Conservation (phyloP, 257 asterid species). For the Parsonsia alboflavescens region DNA sequence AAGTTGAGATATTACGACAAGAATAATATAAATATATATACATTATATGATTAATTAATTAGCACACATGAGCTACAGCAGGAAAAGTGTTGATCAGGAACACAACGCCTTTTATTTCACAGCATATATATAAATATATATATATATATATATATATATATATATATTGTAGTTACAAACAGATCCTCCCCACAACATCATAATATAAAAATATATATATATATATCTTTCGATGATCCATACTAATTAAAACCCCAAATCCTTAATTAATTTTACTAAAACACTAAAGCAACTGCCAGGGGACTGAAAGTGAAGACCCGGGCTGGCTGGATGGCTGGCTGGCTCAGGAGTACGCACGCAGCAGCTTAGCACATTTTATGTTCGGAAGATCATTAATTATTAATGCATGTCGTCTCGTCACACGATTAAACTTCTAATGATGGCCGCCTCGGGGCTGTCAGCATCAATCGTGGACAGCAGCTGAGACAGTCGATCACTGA, state of each 20-base stretch:
- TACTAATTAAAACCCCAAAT: neutral
- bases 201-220: neutral
- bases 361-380: neutral
- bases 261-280: neutral
- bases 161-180: conserved; percentile 3
- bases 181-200: neutral
- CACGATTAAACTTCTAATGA: conserved; percentile 70
- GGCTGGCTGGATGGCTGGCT: no score
- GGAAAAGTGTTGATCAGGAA: conserved; percentile 10
- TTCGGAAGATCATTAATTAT: neutral
- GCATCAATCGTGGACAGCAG: conserved; percentile 71
- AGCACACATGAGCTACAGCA: conserved; percentile 6
- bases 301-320: neutral
- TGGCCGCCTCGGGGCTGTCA: conserved; percentile 88
- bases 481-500: conserved; percentile 85
- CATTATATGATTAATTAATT: neutral
- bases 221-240: neutral
- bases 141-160: no score
- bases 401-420: neutral
- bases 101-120: conserved; percentile 15
- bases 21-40: neutral
- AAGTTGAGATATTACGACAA: neutral
- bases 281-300: neutral
- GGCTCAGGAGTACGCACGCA: neutral
- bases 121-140: no score